A percentile compares a stretch with the other conserved stretches of the same genome.
Conservation (phyloP, 805 yeast species). For the Ogataea angusta region DNA sequence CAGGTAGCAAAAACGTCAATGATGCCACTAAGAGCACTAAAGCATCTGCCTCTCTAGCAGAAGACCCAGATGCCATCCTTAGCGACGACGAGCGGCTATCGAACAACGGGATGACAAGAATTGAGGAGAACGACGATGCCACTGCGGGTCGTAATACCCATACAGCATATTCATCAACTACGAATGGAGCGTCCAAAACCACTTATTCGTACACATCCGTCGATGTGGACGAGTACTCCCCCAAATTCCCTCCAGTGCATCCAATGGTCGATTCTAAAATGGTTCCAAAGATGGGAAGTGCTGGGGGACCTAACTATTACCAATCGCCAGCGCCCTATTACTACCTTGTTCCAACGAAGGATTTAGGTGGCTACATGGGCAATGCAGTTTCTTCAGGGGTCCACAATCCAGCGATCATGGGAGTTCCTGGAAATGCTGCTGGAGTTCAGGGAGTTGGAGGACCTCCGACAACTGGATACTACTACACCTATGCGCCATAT, state of each 20-base stretch:
- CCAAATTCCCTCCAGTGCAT: slow-evolving; percentile 12
- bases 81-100: slow-evolving; percentile 18
- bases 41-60: not conserved
- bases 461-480: slow-evolving; percentile 26
- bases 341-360: slow-evolving; percentile 30
- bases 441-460: slow-evolving; percentile 18
- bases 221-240: slow-evolving; percentile 25
- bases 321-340: slow-evolving; percentile 27
- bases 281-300: slow-evolving; percentile 12
- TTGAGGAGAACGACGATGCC: slow-evolving; percentile 23
- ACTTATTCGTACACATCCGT: slow-evolving; percentile 28
- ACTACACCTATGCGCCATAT: slow-evolving; percentile 29
- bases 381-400: slow-evolving; percentile 15
- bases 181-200: slow-evolving; percentile 28
- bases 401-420: slow-evolving; percentile 13
- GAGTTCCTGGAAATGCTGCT: slow-evolving; percentile 13
- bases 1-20: slow-evolving; percentile 4
- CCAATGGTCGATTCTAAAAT: slow-evolving; percentile 9
- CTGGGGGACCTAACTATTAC: slow-evolving; percentile 17
- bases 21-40: no score
- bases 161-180: slow-evolving; percentile 26
- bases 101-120: slow-evolving; percentile 4
- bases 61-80: slow-evolving; percentile 13
- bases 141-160: slow-evolving; percentile 23
- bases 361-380: slow-evolving; percentile 19